A percentile compares a stretch with the other conserved stretches of the same genome.
phyloP scores from a whole-genome alignment of 2,329 filamentous ascomycete genomes.

The Teratosphaeria gauchensis region DNA sequence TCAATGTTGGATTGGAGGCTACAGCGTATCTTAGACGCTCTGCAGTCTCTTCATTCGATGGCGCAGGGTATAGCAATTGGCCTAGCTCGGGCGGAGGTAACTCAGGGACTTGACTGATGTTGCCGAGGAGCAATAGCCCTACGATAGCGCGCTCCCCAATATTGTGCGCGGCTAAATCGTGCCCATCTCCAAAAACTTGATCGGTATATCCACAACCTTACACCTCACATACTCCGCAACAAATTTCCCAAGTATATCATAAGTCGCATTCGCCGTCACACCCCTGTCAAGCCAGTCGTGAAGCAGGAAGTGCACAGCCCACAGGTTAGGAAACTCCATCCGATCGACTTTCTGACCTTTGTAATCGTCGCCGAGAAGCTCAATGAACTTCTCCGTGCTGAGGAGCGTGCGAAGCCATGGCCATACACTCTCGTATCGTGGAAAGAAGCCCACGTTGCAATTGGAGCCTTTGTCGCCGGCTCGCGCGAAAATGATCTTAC shows the following conservation, averaged over 20 bases:
- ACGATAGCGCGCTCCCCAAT: no score
- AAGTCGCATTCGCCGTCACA: constrained; percentile 20
- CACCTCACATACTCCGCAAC: constrained; percentile 19
- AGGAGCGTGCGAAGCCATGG: constrained; percentile 22
- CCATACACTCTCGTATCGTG: constrained; percentile 24
- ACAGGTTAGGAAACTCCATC: constrained; percentile 22
- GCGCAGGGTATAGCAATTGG: no score
- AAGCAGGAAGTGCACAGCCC: constrained; percentile 24
- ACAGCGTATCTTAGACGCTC: no score
- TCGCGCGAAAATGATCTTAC: constrained; percentile 25
- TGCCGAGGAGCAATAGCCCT: no score
- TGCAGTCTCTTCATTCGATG: background rate
- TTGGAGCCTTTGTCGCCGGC: constrained; percentile 26
- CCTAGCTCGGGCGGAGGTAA: no score
- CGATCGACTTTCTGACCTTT: constrained; percentile 25
- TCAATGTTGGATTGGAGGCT: no score
- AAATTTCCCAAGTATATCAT: constrained; percentile 25
- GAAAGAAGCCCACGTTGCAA: constrained; percentile 31
- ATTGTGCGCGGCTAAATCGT: no score
- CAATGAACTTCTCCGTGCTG: constrained; percentile 15
- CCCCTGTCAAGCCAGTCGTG: constrained; percentile 25
- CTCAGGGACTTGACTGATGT: no score
- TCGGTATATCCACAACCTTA: constrained; percentile 2
- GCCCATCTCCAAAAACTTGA: constrained; percentile 1
- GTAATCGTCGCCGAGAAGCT: constrained; percentile 23